Base-by-base conservation (phyloP, 352 stramenopile species). In the Peronospora destructor region DNA sequence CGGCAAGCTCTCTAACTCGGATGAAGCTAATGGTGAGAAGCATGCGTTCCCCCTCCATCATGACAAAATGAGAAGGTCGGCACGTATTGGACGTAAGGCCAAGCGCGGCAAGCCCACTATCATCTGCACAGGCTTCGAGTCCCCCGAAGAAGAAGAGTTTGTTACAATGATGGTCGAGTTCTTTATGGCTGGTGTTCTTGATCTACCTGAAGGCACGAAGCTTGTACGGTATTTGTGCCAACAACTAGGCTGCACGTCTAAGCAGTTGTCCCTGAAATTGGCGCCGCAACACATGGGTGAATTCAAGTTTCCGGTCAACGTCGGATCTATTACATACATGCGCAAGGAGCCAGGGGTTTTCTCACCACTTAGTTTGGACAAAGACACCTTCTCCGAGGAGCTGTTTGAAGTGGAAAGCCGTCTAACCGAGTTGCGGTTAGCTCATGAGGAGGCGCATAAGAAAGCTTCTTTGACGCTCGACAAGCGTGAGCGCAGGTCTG, bases 101-200 rank as follows among this genome's bases (percentile, higher is more conserved):
- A 71, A 69, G 42, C 67, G 66, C 16, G 55, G 68, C 9, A 74
- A 71, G 23, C 73, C 76, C 19, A 78, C 68, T 21, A 87, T 87
- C 62, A 85, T 87, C 42, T 73, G 76, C 46, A 87, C 76, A 59
- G 76, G 76, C 26, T 87, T 87, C 39, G 73, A 85, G 30, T 77
- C 69, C 1, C 56, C 48, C 3, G 68, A 87, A 53, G 76, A 87
- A 55, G 74, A 85, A 42, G 51, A 67, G 37, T 84, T 76, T 47
- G 69, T 78, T 25, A 74, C 48, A 1, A 59, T 65, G 9, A 62
- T 87, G 35, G 66, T 84, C 51, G 72, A 87, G 59, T 84, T 66
- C 44, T 87, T 87, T 26, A 68, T 70, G 45, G 68, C 66, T 13
- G 76, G 76, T n/a, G 35, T 61, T 41, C 57, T 87, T 14, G 68